These are phyloP conservation scores for Ogataea trehalophila DNA, from an alignment of 805 yeast species.

Conservation along the genomic window DNA sequence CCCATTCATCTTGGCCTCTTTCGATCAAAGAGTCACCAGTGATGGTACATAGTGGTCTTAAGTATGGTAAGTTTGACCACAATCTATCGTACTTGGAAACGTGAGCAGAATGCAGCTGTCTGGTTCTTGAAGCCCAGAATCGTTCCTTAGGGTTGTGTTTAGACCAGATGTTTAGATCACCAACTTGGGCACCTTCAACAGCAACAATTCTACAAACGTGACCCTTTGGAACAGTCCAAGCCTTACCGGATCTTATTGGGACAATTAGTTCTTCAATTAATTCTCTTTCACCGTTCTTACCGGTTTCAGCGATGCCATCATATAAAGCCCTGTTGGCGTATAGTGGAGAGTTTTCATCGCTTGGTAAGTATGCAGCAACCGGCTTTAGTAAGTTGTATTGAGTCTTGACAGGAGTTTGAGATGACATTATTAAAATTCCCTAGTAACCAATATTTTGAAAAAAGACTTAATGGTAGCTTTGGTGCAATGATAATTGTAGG, in stretches of 20 bases:
- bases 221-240: conserved; percentile 60
- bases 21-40: conserved; percentile 54
- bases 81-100: conserved; percentile 56
- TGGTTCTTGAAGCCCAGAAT: conserved; percentile 65
- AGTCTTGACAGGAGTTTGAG: conserved; percentile 22
- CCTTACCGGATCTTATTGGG: conserved; percentile 54
- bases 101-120: conserved; percentile 62
- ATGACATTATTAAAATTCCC: conserved; percentile 7
- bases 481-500: no score
- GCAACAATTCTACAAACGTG: conserved; percentile 55
- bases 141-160: conserved; percentile 56
- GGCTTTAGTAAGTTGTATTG: conserved; percentile 34
- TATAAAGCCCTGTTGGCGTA: conserved; percentile 48
- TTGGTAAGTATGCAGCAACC: conserved; percentile 53
- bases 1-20: conserved; percentile 58
- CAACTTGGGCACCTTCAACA: conserved; percentile 69
- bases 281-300: conserved; percentile 35
- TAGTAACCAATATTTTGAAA: no score
- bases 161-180: conserved; percentile 65
- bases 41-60: conserved; percentile 60
- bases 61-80: conserved; percentile 63
- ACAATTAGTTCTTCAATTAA: conserved; percentile 38
- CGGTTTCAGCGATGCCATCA: conserved; percentile 35
- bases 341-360: conserved; percentile 43
- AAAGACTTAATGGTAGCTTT: no score